phyloP scores from a whole-genome alignment of 371 early-diverging fungal genomes.

The Syncephalastrum racemosum region DNA sequence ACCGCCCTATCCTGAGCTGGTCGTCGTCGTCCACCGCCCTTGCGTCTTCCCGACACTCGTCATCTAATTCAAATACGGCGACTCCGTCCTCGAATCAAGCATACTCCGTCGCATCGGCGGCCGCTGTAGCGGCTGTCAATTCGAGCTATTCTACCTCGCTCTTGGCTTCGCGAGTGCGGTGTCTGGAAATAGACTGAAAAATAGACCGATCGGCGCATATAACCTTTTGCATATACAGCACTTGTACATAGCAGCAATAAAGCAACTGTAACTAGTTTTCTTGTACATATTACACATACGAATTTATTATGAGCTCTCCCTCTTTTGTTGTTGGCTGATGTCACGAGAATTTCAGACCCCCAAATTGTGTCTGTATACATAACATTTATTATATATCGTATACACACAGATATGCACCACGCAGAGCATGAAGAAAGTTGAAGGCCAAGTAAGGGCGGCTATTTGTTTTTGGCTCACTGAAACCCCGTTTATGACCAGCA shows the following conservation, averaged over 20 bases:
- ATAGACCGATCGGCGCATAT: slow-evolving; percentile 6
- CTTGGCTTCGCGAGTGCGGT: slow-evolving; percentile 20
- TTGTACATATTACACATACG: slow-evolving; percentile 4
- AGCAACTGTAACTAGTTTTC: neutral
- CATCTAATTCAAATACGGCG: neutral
- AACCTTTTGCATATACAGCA: slow-evolving; percentile 1
- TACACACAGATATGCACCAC: no score
- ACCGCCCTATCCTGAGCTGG: slow-evolving; percentile 47
- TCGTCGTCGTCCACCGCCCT: slow-evolving; percentile 19
- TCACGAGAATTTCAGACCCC: no score
- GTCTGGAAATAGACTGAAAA: slow-evolving; percentile 25
- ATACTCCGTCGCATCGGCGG: slow-evolving; percentile 13
- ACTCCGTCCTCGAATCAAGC: slow-evolving; percentile 9
- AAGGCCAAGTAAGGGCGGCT: slow-evolving; percentile 5
- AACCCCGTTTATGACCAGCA: no score
- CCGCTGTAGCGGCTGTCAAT: slow-evolving; percentile 16
- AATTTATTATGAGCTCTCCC: no score
- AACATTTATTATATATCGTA: no score
- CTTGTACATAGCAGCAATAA: slow-evolving; percentile 9
- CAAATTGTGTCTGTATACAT: no score
- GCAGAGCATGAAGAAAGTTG: slow-evolving; percentile 1
- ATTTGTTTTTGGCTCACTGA: neutral
- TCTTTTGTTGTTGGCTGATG: no score
- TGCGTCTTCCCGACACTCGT: slow-evolving; percentile 14
- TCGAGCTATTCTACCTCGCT: slow-evolving; percentile 18